Percentiles rank a stretch among this genome's conserved stretches.
These are phyloP conservation scores for Clonostachys rosea DNA, from an alignment of 2,329 filamentous ascomycete species.

Conservation along the genomic window DNA sequence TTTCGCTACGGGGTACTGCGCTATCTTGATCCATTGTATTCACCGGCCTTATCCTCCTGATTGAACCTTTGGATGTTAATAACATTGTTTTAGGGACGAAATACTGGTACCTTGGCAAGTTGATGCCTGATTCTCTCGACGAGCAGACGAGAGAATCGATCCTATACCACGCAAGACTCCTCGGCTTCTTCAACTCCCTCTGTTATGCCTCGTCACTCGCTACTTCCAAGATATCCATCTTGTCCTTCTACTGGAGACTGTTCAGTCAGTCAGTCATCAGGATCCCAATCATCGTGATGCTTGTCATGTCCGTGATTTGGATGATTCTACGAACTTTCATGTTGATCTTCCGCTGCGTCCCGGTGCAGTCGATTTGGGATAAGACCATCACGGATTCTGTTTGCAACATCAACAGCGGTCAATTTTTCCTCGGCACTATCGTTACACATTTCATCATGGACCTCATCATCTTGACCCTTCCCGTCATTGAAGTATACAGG, in stretches of 20 bases:
- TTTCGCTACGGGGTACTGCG: no score
- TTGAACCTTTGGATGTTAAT: no score
- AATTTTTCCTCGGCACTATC: conserved; percentile 17
- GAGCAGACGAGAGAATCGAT: neutral
- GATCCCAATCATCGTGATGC: conserved; percentile 15
- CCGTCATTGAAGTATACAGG: conserved; percentile 13
- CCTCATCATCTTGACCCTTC: conserved; percentile 13
- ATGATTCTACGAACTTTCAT: conserved; percentile 18
- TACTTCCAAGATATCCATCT: conserved; percentile 16
- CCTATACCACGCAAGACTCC: neutral
- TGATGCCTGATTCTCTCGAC: no score
- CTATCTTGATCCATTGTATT: no score
- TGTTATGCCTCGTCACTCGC: conserved; percentile 16
- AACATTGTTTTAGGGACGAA: no score
- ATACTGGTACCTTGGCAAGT: no score
- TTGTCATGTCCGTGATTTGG: conserved; percentile 14
- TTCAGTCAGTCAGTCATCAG: conserved; percentile 13
- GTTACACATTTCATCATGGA: conserved; percentile 16
- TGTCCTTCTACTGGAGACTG: conserved; percentile 22
- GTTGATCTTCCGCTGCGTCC: conserved; percentile 19
- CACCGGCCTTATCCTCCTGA: no score
- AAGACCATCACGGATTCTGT: conserved; percentile 6
- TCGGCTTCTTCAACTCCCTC: neutral
- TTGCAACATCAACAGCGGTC: conserved; percentile 16
- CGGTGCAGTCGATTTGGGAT: conserved; percentile 21